A percentile compares a stretch with the other conserved stretches of the same genome.
Conservation (phyloP, 2,329 filamentous ascomycete species). For the Hymenoscyphus salicellus region DNA sequence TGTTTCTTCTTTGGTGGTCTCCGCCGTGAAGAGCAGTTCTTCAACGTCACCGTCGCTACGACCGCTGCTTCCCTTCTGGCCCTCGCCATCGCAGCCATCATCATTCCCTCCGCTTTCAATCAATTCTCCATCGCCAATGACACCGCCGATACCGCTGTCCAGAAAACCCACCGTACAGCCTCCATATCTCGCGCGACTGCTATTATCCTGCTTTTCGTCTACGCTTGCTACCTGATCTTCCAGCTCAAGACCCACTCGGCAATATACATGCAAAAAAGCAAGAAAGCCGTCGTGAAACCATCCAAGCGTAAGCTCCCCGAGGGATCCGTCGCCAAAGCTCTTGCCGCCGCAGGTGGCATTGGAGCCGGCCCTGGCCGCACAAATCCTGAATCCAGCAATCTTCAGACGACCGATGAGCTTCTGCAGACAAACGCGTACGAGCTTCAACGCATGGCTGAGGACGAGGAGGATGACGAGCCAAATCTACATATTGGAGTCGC, state of each 20-base stretch:
- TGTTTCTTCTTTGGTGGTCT: conserved; percentile 78
- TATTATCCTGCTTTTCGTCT: conserved; percentile 79
- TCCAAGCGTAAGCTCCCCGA: conserved; percentile 39
- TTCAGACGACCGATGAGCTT: conserved; percentile 36
- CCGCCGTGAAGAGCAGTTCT: conserved; percentile 75
- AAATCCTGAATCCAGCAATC: conserved; percentile 19
- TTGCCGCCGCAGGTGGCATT: conserved; percentile 34
- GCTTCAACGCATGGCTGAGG: too few species aligned
- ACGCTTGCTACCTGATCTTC: conserved; percentile 81
- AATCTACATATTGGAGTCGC: conserved; percentile 72
- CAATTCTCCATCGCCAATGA: conserved; percentile 47
- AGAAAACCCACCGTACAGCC: conserved; percentile 56
- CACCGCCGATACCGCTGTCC: conserved; percentile 37
- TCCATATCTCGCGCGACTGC: conserved; percentile 68
- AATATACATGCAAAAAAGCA: conserved; percentile 76
- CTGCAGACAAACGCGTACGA: conserved; percentile 41
- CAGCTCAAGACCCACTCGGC: conserved; percentile 80
- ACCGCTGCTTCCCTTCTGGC: conserved; percentile 72
- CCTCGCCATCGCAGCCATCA: conserved; percentile 70
- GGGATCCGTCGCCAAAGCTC: conserved; percentile 32
- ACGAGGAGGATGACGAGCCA: conserved; percentile 73
- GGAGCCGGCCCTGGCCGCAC: conserved; percentile 32
- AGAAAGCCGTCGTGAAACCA: conserved; percentile 67
- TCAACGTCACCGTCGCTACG: conserved; percentile 89
- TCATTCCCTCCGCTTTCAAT: conserved; percentile 86